phyloP scores from a whole-genome alignment of 2,329 filamentous ascomycete species.

The Chaetomiaceae sp. region DNA sequence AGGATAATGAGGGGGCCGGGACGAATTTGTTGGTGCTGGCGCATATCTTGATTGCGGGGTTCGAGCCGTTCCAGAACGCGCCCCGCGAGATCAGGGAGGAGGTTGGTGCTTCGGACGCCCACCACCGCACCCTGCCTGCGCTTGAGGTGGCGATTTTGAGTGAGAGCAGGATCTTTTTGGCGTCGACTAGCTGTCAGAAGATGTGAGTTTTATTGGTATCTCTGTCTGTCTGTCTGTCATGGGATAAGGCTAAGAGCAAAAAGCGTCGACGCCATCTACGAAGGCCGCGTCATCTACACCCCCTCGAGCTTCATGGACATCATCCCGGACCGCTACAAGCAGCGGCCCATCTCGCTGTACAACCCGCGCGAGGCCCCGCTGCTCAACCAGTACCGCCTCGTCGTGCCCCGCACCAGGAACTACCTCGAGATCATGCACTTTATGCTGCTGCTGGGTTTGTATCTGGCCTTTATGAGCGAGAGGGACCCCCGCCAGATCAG shows the following conservation, averaged over 20 bases:
- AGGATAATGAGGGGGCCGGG: constrained; percentile 66
- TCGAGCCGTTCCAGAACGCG: constrained; percentile 81
- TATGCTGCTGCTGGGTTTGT: constrained; percentile 61
- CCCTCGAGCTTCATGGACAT: constrained; percentile 78
- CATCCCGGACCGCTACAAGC: constrained; percentile 80
- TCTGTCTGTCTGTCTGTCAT: too few species aligned
- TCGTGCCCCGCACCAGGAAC: constrained; percentile 74
- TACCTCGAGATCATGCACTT: constrained; percentile 73
- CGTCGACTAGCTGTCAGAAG: constrained; percentile 72
- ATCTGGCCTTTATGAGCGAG: constrained; percentile 66
- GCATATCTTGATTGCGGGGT: constrained; percentile 76
- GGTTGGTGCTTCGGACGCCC: constrained; percentile 45
- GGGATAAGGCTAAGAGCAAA: too few species aligned
- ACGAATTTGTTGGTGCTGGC: constrained; percentile 69
- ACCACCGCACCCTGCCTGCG: constrained; percentile 63
- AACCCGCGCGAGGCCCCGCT: constrained; percentile 70
- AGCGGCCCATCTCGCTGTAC: constrained; percentile 75
- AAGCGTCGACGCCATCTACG: constrained; percentile 71
- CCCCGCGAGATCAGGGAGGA: constrained; percentile 61
- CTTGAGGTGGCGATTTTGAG: constrained; percentile 80
- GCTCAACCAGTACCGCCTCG: constrained; percentile 79
- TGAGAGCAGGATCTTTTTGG: constrained; percentile 73
- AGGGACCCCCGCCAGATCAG: constrained; percentile 56
- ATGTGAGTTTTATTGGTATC: constrained; percentile 42
- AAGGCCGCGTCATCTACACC: constrained; percentile 75